A percentile compares a stretch with the other conserved stretches of the same genome.
phyloP scores from a whole-genome alignment of 768 basidiomycete genomes.

The Thelephora ganbajun region DNA sequence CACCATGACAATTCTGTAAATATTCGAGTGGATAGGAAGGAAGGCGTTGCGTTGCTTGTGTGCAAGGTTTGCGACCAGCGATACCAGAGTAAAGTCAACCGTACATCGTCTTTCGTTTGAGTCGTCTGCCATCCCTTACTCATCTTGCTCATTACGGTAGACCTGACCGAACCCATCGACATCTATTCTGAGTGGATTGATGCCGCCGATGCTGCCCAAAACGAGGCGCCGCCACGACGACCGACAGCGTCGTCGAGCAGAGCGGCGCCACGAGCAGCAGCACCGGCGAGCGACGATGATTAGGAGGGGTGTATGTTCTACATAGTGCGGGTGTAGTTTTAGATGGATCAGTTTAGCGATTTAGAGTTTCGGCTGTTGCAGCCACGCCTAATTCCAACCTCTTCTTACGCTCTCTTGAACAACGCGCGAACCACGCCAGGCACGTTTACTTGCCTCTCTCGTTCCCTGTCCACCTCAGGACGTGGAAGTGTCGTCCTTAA shows the following conservation, averaged over 20 bases:
- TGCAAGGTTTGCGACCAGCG: constrained; percentile 81
- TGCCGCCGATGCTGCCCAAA: constrained; percentile 72
- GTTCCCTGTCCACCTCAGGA: too few relatives aligned
- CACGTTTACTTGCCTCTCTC: too few relatives aligned
- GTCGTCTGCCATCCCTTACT: constrained; percentile 1
- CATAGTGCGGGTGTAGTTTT: too few relatives aligned
- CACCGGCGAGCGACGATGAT: constrained; percentile 36
- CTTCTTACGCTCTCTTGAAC: too few relatives aligned
- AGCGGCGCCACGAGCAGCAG: constrained; percentile 17
- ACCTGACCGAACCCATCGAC: constrained; percentile 78
- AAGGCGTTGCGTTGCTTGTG: constrained; percentile 65
- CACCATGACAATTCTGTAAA: constrained; percentile 85
- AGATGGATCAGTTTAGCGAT: too few relatives aligned
- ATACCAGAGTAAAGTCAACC: constrained; percentile 79
- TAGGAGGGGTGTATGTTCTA: constrained; percentile 10
- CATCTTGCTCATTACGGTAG: constrained; percentile 22
- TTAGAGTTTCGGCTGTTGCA: not conserved
- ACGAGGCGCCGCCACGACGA: constrained; percentile 41
- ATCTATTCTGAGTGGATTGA: constrained; percentile 91
- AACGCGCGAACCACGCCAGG: too few relatives aligned
- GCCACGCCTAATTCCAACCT: not conserved
- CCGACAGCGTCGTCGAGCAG: constrained; percentile 41
- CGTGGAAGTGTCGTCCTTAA: too few relatives aligned
- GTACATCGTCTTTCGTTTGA: constrained; percentile 28
- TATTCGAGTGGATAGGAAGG: constrained; percentile 75